Evolutionary conservation across 345 rosid species (phyloP), one percentile per base, ranked within the genome.

Genomic region (Lepidium aucheri): DNA sequence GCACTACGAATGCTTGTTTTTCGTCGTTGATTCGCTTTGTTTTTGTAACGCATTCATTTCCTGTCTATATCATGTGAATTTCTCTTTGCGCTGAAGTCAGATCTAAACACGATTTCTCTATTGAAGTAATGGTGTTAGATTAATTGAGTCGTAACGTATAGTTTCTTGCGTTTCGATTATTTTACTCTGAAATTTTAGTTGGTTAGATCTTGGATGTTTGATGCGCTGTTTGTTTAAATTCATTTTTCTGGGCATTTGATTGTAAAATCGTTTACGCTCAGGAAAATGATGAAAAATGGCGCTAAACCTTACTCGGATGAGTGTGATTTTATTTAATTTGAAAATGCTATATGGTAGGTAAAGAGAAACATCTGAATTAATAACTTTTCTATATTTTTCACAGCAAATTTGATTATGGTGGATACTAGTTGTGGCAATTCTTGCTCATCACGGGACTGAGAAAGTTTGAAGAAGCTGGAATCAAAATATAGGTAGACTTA

Each of bases 401-500:
- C 63, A 66, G 77, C 39, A 41, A 18, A 12, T 57, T 57, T 1
- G 53, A 3, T 64, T 64, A 0, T 56, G 5, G 69, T 41, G 65
- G 65, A 50, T 47, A 12, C 47, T 3, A 16, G 20, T 50, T 40
- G 40, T 70, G 60, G 38, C 47, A 52, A 26, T 13, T 45, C 42
- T 55, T 47, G n/a, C 15, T 51, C 22, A 33, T 30, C 32, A 52
- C 53, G 2, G 13, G 3, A 64, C 45, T 51, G 71, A 33, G 61
- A 58, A 44, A 34, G 16, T 42, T 52, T 66, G 67, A 52, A 73
- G 77, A 42, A 59, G 55, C 72, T 65, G 60, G 67, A 12, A 59
- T 36, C 44, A 28, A 53, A 51, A 66, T 73, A 43, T 35, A 15
- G 20, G 15, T 28, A 51, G 61, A 43, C 30, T 33, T 57, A 8